phyloP scores from a whole-genome alignment of 2,329 filamentous ascomycete genomes.

The Epichloe brachyelytri region DNA sequence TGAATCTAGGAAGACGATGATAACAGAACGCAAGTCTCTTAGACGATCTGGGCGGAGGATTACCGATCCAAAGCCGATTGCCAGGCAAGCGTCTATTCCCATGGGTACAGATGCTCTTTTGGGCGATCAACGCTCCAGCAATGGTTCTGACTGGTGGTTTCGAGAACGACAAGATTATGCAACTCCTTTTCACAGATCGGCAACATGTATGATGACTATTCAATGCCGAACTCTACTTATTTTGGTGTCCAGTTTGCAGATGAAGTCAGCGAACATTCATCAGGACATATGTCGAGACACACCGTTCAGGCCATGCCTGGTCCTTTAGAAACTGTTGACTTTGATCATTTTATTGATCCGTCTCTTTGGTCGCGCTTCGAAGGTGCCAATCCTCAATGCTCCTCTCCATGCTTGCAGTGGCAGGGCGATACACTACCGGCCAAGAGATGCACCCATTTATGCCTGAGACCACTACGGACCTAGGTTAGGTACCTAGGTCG shows the following conservation, averaged over 20 bases:
- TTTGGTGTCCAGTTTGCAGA: background rate
- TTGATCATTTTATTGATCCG: slow-evolving; percentile 6
- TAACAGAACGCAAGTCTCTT: slow-evolving; percentile 27
- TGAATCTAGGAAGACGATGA: slow-evolving; percentile 1
- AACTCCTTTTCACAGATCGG: background rate
- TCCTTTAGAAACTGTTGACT: background rate
- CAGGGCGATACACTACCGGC: background rate
- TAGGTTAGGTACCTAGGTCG: no score
- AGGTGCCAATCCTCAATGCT: background rate
- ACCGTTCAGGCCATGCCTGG: background rate
- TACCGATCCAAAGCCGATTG: background rate
- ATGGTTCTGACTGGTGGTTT: background rate
- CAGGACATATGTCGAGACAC: background rate
- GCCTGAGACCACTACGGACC: background rate
- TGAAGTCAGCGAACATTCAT: background rate
- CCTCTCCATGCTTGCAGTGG: background rate
- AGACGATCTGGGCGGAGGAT: slow-evolving; percentile 18
- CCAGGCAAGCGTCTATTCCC: background rate
- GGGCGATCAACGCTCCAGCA: background rate
- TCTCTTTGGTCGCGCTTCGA: slow-evolving; percentile 2
- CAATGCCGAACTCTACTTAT: background rate
- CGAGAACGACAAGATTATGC: background rate
- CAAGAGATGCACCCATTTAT: background rate
- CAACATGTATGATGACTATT: background rate
- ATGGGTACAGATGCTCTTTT: background rate